A percentile compares a stretch with the other conserved stretches of the same genome.
Evolutionary conservation across 2,329 filamentous ascomycete species (phyloP).

Genomic region (Aspergillus flavus): DNA sequence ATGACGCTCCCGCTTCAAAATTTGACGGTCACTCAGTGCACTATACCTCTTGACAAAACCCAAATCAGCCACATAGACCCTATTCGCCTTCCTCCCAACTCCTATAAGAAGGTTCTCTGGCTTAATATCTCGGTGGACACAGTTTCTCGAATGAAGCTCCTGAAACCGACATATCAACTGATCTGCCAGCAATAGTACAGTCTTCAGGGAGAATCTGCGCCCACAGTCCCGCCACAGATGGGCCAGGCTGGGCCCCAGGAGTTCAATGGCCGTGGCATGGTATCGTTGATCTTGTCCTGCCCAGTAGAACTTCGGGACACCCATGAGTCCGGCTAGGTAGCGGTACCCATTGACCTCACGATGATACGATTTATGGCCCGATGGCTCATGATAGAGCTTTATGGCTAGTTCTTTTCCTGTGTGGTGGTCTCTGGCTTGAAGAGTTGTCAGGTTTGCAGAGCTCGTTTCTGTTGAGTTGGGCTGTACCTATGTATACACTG

Average conservation of each 20-base stretch:
- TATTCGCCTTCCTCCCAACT: constrained; percentile 97
- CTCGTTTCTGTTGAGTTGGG: not conserved
- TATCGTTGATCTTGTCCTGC: constrained; percentile 79
- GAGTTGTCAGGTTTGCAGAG: not conserved
- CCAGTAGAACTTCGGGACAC: not conserved
- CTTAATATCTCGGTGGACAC: constrained; percentile 99
- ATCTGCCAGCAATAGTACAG: constrained; percentile 90
- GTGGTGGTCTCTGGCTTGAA: not conserved
- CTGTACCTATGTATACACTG: not conserved
- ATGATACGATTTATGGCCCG: not conserved
- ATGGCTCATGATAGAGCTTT: not conserved
- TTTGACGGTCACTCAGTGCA: not conserved
- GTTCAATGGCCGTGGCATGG: constrained; percentile 98
- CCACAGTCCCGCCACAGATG: constrained; percentile 99
- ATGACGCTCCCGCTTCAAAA: not conserved
- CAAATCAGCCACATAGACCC: constrained; percentile 99
- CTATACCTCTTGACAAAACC: constrained; percentile 96
- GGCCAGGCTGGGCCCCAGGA: constrained; percentile 92
- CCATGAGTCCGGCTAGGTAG: not conserved
- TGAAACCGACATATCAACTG: constrained; percentile 99
- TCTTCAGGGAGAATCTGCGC: constrained; percentile 99
- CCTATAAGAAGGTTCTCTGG: constrained; percentile 99
- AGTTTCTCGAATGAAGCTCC: constrained; percentile 99
- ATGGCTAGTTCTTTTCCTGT: not conserved
- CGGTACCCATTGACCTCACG: not conserved